A percentile compares a stretch with the other conserved stretches of the same genome.
These are phyloP conservation scores for Stachybotrys echinatus DNA, from an alignment of 2,329 filamentous ascomycete species.

Conservation along the genomic window DNA sequence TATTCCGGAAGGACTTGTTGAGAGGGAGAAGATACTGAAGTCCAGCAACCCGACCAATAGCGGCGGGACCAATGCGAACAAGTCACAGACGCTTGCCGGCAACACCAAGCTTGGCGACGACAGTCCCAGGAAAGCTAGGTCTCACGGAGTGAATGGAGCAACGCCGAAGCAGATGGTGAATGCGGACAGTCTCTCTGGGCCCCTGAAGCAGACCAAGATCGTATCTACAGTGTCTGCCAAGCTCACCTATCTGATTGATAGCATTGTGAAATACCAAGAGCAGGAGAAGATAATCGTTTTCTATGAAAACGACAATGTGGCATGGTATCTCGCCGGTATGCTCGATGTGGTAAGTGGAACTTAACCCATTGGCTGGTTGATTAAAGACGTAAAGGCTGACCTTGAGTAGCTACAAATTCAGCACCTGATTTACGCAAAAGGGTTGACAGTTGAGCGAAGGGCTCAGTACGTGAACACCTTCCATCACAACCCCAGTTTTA, in stretches of 20 bases:
- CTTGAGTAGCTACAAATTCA: slow-evolving; percentile 44
- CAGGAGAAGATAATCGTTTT: slow-evolving; percentile 87
- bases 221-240: slow-evolving; percentile 84
- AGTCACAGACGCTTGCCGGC: slow-evolving; percentile 27
- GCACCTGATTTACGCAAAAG: slow-evolving; percentile 63
- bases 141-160: slow-evolving; percentile 18
- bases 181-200: slow-evolving; percentile 25
- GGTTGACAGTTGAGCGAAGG: slow-evolving; percentile 54
- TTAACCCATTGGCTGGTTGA: background rate
- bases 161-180: slow-evolving; percentile 13
- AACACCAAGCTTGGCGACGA: slow-evolving; percentile 38
- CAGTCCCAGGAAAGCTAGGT: slow-evolving; percentile 24
- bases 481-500: slow-evolving; percentile 61
- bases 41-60: slow-evolving; percentile 8
- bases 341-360: slow-evolving; percentile 63
- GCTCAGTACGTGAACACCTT: slow-evolving; percentile 76
- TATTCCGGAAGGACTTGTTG: slow-evolving; percentile 31
- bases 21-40: slow-evolving; percentile 25
- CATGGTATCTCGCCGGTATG: slow-evolving; percentile 78
- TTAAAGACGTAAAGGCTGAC: background rate
- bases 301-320: slow-evolving; percentile 83
- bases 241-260: slow-evolving; percentile 76
- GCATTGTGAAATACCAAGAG: slow-evolving; percentile 61
- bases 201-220: slow-evolving; percentile 56
- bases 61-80: slow-evolving; percentile 6